A percentile compares a stretch with the other conserved stretches of the same genome.
These are phyloP conservation scores for Suhomyces kilbournensis DNA, from an alignment of 805 yeast genomes.

Conservation along the genomic window DNA sequence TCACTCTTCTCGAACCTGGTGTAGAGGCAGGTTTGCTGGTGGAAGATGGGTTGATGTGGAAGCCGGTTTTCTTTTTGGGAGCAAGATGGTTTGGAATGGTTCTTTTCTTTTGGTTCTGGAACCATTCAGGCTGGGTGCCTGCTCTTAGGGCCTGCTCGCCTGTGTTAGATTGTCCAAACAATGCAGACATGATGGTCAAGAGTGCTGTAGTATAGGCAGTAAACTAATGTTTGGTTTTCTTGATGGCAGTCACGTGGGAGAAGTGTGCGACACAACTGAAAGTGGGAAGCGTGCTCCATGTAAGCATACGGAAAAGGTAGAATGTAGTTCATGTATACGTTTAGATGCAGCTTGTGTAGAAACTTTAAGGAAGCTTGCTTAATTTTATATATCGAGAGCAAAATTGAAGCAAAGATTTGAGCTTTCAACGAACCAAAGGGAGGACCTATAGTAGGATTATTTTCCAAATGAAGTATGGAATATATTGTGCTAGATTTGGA, in stretches of 20 bases:
- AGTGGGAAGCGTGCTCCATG: too few relatives aligned
- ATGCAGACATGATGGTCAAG: constrained; percentile 1
- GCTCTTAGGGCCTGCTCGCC: background rate
- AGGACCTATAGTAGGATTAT: background rate
- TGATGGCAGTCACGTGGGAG: background rate
- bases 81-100: constrained; percentile 42
- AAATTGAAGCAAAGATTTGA: too few relatives aligned
- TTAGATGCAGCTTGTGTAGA: too few relatives aligned
- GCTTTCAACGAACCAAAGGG: background rate
- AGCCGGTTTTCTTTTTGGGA: constrained; percentile 39
- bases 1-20: constrained; percentile 6
- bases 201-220: background rate
- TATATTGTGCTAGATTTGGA: too few relatives aligned
- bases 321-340: too few relatives aligned
- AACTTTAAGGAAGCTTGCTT: too few relatives aligned
- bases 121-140: constrained; percentile 34
- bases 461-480: background rate
- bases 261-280: background rate
- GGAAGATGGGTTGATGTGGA: constrained; percentile 29
- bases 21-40: constrained; percentile 8
- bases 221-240: background rate
- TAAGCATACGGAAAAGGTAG: too few relatives aligned
- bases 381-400: too few relatives aligned
- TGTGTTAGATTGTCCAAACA: background rate
- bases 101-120: constrained; percentile 30